Evolutionary conservation across 208 protist species (phyloP).

Genomic region (Sergeia podlipaevii): DNA sequence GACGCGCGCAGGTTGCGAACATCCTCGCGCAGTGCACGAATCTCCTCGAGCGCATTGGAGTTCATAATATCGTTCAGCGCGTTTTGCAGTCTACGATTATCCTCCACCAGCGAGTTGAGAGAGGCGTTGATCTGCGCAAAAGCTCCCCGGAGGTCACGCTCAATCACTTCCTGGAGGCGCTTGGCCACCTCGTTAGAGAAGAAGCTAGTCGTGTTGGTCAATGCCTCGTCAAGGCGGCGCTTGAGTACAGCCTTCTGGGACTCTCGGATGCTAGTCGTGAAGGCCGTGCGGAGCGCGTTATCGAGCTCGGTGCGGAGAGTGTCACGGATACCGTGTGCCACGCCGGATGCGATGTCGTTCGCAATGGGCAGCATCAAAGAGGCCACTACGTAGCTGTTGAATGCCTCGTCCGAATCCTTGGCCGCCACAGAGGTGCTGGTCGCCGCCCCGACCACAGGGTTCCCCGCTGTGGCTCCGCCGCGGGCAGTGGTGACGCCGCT

Average conservation of each 20-base stretch:
- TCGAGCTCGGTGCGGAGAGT: conserved; percentile 65
- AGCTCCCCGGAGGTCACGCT: conserved; percentile 49
- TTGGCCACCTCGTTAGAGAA: conserved; percentile 47
- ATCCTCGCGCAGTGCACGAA: conserved; percentile 35
- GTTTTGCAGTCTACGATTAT: conserved; percentile 59
- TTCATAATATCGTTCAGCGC: conserved; percentile 50
- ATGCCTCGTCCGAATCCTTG: conserved; percentile 22
- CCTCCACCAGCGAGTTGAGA: conserved; percentile 43
- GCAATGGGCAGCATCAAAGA: conserved; percentile 51
- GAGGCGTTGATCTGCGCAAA: conserved; percentile 39
- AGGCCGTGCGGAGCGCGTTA: conserved; percentile 45
- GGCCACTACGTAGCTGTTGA: conserved; percentile 64
- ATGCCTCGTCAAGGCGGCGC: conserved; percentile 60
- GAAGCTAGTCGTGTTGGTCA: conserved; percentile 52
- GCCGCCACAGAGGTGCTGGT: neutral
- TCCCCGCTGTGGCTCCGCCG: neutral
- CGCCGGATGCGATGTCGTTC: conserved; percentile 54
- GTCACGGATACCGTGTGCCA: conserved; percentile 60
- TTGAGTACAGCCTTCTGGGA: conserved; percentile 56
- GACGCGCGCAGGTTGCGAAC: conserved; percentile 43
- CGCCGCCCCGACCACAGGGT: too few relatives aligned
- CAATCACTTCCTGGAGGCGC: conserved; percentile 41
- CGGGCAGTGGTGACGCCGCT: neutral
- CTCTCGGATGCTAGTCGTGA: conserved; percentile 38
- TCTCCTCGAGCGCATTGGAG: conserved; percentile 29